Evolutionary conservation across 23 red algal genomes (phyloP).

Genomic region (Gracilaria domingensis): DNA sequence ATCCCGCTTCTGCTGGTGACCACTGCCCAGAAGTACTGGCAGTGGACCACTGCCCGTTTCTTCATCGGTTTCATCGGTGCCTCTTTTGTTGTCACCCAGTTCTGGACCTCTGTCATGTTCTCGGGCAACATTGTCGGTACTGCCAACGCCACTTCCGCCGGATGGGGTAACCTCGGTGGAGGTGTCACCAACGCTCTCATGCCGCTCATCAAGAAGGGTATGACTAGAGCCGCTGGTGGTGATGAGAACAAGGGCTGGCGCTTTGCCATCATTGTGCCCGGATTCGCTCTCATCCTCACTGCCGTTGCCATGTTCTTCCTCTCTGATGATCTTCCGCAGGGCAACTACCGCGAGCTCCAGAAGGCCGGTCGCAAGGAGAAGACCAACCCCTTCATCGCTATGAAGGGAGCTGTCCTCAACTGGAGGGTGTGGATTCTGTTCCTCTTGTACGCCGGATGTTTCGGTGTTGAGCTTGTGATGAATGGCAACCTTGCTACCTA

Average conservation of each 20-base stretch:
- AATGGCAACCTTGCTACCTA: slow-evolving; percentile 85
- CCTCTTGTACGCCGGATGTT: slow-evolving; percentile 83
- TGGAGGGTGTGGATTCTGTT: slow-evolving; percentile 85
- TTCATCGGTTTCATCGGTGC: slow-evolving; percentile 97
- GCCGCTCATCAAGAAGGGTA: slow-evolving; percentile 80
- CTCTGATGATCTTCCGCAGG: slow-evolving; percentile 91
- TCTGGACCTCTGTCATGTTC: slow-evolving; percentile 91
- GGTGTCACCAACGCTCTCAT: slow-evolving; percentile 95
- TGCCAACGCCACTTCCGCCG: slow-evolving; percentile 88
- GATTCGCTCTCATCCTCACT: slow-evolving; percentile 28
- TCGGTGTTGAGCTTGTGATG: slow-evolving; percentile 94
- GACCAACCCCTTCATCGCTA: slow-evolving; percentile 74
- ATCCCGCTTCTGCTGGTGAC: slow-evolving; percentile 89
- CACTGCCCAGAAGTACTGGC: slow-evolving; percentile 67
- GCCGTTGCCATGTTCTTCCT: slow-evolving; percentile 84
- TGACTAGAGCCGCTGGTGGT: slow-evolving; percentile 38
- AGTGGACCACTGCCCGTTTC: slow-evolving; percentile 83
- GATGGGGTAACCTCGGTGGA: slow-evolving; percentile 97
- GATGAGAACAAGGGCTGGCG: slow-evolving; percentile 71
- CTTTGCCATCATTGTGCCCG: slow-evolving; percentile 83
- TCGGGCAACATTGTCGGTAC: slow-evolving; percentile 86
- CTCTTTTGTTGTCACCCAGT: slow-evolving; percentile 96
- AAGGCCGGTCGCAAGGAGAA: slow-evolving; percentile 55
- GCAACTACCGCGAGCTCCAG: slow-evolving; percentile 76
- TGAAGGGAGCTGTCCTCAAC: slow-evolving; percentile 72